A percentile compares a stretch with the other conserved stretches of the same genome.
These are phyloP conservation scores for Metschnikowia santaceciliae DNA, from an alignment of 805 yeast species.

Conservation along the genomic window DNA sequence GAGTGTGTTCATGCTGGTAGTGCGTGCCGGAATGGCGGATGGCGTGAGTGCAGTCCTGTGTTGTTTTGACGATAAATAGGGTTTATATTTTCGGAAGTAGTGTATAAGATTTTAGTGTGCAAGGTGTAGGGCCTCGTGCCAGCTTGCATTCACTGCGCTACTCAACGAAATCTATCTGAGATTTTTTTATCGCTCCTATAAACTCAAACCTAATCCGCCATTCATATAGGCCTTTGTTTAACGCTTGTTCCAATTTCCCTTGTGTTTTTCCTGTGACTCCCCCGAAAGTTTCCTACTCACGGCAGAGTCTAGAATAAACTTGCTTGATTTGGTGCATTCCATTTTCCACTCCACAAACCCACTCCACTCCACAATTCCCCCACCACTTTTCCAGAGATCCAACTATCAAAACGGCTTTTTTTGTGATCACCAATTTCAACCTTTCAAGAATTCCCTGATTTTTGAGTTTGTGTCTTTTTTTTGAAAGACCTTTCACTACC, in stretches of 20 bases:
- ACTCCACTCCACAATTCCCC: neutral
- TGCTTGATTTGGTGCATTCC: neutral
- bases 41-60: constrained; percentile 2
- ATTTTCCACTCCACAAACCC: neutral
- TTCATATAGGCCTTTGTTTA: neutral
- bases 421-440: no score
- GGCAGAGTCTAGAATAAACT: neutral
- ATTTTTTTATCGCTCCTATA: constrained; percentile 3
- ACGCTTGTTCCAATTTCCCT: neutral
- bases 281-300: neutral
- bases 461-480: neutral
- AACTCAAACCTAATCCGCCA: neutral
- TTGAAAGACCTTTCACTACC: neutral
- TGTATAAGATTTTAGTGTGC: constrained; percentile 2
- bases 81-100: constrained; percentile 3
- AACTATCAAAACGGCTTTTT: neutral
- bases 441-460: no score
- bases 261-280: neutral
- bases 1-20: neutral
- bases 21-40: neutral
- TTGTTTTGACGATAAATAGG: neutral
- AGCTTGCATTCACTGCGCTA: constrained; percentile 6
- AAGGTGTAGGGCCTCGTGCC: constrained; percentile 6
- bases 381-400: neutral
- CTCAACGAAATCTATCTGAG: constrained; percentile 2